Percentiles rank a stretch among this genome's conserved stretches.
Evolutionary conservation across 805 yeast genomes (phyloP).

Genomic region (Jamesozyma gamospora): DNA sequence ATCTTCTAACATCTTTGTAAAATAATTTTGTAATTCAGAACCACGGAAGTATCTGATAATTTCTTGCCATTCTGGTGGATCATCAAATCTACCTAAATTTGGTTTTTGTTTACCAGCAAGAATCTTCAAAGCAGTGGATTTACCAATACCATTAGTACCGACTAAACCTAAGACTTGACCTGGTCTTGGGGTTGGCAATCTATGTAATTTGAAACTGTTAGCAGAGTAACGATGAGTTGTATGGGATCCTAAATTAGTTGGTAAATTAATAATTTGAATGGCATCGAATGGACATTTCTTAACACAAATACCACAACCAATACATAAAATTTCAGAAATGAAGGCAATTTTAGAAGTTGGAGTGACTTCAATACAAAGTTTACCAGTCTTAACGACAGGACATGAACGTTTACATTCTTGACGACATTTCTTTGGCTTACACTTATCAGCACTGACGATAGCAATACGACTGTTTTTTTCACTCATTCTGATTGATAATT

Average conservation of each 20-base stretch:
- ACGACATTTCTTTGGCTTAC: constrained; percentile 97
- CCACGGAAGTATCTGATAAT: constrained; percentile 89
- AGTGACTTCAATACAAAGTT: constrained; percentile 90
- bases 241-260: constrained; percentile 85
- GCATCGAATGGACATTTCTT: constrained; percentile 98
- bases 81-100: constrained; percentile 85
- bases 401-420: constrained; percentile 96
- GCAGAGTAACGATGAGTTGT: constrained; percentile 97
- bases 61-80: constrained; percentile 97
- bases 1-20: constrained; percentile 89
- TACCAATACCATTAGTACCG: constrained; percentile 99
- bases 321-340: constrained; percentile 87
- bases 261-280: constrained; percentile 87
- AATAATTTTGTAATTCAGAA: constrained; percentile 90
- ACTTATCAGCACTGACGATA: constrained; percentile 84
- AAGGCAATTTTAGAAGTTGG: constrained; percentile 89
- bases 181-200: constrained; percentile 97
- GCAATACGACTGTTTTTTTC: constrained; percentile 75
- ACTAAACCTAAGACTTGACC: constrained; percentile 97
- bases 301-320: constrained; percentile 99
- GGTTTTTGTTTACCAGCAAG: constrained; percentile 97
- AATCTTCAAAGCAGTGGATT: constrained; percentile 92
- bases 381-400: constrained; percentile 97
- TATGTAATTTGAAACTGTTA: constrained; percentile 91
- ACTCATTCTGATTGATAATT: constrained; percentile 20